Conservation (phyloP, 2,329 filamentous ascomycete species). For the Alternaria consortialis region DNA sequence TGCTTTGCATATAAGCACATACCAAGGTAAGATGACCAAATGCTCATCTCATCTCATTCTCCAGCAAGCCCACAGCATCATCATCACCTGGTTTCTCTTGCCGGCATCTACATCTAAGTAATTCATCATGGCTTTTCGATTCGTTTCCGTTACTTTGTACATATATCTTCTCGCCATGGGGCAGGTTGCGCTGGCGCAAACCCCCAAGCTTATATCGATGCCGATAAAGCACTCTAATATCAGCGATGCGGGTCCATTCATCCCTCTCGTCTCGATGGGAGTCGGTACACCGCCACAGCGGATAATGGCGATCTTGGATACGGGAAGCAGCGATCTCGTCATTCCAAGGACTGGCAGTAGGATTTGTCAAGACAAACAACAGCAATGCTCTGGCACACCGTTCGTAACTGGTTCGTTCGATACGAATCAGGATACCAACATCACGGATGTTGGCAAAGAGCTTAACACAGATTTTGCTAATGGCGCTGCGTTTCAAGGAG, state of each 20-base stretch:
- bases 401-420: background rate
- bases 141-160: background rate
- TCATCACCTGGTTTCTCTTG: background rate
- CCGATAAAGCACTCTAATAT: background rate
- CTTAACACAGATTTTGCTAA: background rate
- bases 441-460: background rate
- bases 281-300: background rate
- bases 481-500: background rate
- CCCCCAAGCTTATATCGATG: background rate
- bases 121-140: background rate
- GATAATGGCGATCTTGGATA: background rate
- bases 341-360: background rate
- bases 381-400: background rate
- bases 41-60: background rate
- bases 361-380: background rate
- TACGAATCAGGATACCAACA: background rate
- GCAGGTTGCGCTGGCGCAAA: background rate
- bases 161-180: background rate
- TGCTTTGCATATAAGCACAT: background rate
- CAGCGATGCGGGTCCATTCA: background rate
- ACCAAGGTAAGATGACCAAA: background rate
- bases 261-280: background rate
- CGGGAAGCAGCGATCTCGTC: background rate
- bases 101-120: background rate
- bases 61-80: background rate